phyloP scores from a whole-genome alignment of 495 filamentous ascomycete species.

The Neurospora terricola region DNA sequence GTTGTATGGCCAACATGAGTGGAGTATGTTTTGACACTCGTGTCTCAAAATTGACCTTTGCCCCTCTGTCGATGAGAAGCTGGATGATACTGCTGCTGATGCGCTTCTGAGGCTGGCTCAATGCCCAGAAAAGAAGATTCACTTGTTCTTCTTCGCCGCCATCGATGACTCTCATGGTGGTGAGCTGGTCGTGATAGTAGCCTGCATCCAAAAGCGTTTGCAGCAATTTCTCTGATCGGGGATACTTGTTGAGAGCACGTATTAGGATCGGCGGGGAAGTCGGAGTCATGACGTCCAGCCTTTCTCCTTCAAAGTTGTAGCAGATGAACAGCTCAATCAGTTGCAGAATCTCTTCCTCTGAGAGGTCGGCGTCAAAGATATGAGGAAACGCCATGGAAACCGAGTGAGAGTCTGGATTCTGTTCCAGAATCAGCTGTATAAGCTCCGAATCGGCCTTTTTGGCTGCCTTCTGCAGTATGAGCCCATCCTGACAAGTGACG shows the following conservation, averaged over 20 bases:
- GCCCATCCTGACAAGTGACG: slow-evolving; percentile 30
- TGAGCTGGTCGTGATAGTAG: slow-evolving; percentile 37
- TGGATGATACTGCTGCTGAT: slow-evolving; percentile 35
- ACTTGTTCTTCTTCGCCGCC: slow-evolving; percentile 34
- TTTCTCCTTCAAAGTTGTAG: slow-evolving; percentile 27
- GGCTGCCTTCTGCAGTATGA: slow-evolving; percentile 32
- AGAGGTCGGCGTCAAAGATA: slow-evolving; percentile 28
- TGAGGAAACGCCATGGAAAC: slow-evolving; percentile 33
- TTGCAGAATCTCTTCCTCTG: slow-evolving; percentile 26
- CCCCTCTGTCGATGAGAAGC: slow-evolving; percentile 29
- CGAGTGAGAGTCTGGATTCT: slow-evolving; percentile 27
- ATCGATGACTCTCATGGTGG: slow-evolving; percentile 20
- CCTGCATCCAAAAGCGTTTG: slow-evolving; percentile 34
- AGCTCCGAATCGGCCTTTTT: slow-evolving; percentile 27
- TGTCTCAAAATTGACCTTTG: slow-evolving; percentile 39
- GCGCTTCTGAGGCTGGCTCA: slow-evolving; percentile 39
- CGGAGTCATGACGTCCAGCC: slow-evolving; percentile 31
- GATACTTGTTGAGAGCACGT: slow-evolving; percentile 32
- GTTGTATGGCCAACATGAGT: slow-evolving; percentile 37
- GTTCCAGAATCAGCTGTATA: slow-evolving; percentile 26
- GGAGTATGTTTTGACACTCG: slow-evolving; percentile 33
- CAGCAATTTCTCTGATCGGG: slow-evolving; percentile 32
- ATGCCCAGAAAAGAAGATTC: slow-evolving; percentile 35
- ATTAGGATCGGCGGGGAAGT: slow-evolving; percentile 29
- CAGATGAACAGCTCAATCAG: slow-evolving; percentile 34